These are phyloP conservation scores for Roridomyces roridus DNA, from an alignment of 768 basidiomycete genomes.

Conservation along the genomic window DNA sequence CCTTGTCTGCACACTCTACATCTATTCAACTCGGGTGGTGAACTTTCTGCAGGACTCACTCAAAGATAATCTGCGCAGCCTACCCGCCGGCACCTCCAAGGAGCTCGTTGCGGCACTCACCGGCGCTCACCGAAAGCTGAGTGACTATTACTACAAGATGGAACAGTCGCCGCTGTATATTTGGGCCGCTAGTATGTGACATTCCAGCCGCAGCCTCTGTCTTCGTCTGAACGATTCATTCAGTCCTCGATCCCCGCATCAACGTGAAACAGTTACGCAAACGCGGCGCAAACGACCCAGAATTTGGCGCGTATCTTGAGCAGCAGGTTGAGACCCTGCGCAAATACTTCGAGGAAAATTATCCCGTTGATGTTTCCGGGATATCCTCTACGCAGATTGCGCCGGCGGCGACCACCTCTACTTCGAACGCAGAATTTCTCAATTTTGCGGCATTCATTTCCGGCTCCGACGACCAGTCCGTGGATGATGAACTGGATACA, in stretches of 20 bases:
- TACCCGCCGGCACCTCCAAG: not conserved
- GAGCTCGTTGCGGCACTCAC: constrained; percentile 13
- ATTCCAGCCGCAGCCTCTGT: not conserved
- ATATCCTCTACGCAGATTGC: too few species aligned
- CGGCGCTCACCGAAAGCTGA: constrained; percentile 9
- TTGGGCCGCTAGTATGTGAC: not conserved
- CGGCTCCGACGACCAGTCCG: too few species aligned
- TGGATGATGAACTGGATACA: too few species aligned
- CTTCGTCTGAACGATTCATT: not conserved
- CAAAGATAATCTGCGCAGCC: not conserved
- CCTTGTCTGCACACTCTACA: too few species aligned
- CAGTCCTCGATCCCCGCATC: constrained; percentile 11
- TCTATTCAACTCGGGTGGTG: too few species aligned
- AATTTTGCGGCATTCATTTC: too few species aligned
- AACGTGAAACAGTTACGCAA: not conserved
- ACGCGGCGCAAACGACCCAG: not conserved
- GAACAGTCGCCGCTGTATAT: constrained; percentile 9
- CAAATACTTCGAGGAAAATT: constrained; percentile 2
- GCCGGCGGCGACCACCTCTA: too few species aligned
- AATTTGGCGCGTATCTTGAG: not conserved
- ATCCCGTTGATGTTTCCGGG: not conserved
- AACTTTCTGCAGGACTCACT: constrained; percentile 11
- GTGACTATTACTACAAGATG: constrained; percentile 16
- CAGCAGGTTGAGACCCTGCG: not conserved
- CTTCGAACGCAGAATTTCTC: too few species aligned